Percentiles rank a stretch among this genome's conserved stretches.
phyloP scores from a whole-genome alignment of 2,329 filamentous ascomycete genomes.

The Hypoxylon sp. region DNA sequence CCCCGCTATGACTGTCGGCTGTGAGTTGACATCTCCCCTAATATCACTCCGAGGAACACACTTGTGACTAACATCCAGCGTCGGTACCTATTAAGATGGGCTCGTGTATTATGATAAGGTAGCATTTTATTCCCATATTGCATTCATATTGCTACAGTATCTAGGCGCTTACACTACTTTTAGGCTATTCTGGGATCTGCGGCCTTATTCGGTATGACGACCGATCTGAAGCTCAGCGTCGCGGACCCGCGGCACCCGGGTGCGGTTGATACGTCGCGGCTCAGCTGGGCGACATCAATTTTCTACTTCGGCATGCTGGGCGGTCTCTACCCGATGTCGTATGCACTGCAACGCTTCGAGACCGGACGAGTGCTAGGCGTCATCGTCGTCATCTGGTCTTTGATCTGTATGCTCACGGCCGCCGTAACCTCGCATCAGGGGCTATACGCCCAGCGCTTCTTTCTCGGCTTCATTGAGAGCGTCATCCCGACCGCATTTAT shows the following conservation, averaged over 20 bases:
- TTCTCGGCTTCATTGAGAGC: conserved; percentile 74
- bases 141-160: not conserved
- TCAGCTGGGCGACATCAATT: conserved; percentile 83
- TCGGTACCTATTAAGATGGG: conserved; percentile 64
- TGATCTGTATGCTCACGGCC: conserved; percentile 78
- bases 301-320: conserved; percentile 87
- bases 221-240: conserved; percentile 73
- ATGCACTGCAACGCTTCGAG: conserved; percentile 77
- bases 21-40: conserved; percentile 45
- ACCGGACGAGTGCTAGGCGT: conserved; percentile 74
- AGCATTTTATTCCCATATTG: conserved; percentile 7
- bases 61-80: not conserved
- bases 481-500: conserved; percentile 78
- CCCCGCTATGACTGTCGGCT: conserved; percentile 74
- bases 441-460: conserved; percentile 77
- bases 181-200: conserved; percentile 81
- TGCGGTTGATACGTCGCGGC: conserved; percentile 74
- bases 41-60: not conserved
- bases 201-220: conserved; percentile 82
- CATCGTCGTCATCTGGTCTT: conserved; percentile 76
- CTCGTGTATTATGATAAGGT: conserved; percentile 80
- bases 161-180: not conserved
- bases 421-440: conserved; percentile 75
- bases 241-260: conserved; percentile 64
- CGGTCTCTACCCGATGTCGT: conserved; percentile 81